phyloP scores from a whole-genome alignment of 495 filamentous ascomycete genomes.

The Penicillium coprophilum region DNA sequence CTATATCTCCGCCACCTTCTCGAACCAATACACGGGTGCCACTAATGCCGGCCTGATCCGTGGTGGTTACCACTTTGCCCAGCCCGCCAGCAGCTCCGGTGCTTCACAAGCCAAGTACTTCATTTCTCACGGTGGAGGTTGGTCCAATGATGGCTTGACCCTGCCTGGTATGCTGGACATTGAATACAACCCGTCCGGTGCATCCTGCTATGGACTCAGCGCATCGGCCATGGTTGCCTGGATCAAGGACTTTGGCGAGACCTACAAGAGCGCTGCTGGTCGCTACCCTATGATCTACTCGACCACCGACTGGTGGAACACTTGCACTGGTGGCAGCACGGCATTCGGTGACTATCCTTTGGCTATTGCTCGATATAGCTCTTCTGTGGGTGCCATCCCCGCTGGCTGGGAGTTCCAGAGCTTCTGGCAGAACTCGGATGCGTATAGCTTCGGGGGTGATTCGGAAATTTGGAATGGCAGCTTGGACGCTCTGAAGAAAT shows the following conservation, averaged over 20 bases:
- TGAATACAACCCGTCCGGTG: slow-evolving; percentile 50
- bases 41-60: slow-evolving; percentile 57
- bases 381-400: slow-evolving; percentile 51
- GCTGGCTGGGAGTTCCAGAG: slow-evolving; percentile 60
- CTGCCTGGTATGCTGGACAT: slow-evolving; percentile 69
- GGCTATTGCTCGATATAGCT: slow-evolving; percentile 56
- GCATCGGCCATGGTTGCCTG: slow-evolving; percentile 56
- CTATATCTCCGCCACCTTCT: slow-evolving; percentile 54
- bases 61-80: slow-evolving; percentile 66
- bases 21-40: slow-evolving; percentile 54
- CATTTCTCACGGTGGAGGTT: slow-evolving; percentile 60
- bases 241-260: slow-evolving; percentile 59
- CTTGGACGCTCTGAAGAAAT: slow-evolving; percentile 17
- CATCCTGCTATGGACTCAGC: slow-evolving; percentile 54
- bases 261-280: slow-evolving; percentile 51
- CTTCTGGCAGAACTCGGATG: slow-evolving; percentile 55
- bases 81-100: slow-evolving; percentile 49
- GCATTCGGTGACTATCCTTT: slow-evolving; percentile 57
- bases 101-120: slow-evolving; percentile 59
- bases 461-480: slow-evolving; percentile 32
- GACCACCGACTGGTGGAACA: slow-evolving; percentile 61
- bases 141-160: slow-evolving; percentile 60
- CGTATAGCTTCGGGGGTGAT: slow-evolving; percentile 32
- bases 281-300: slow-evolving; percentile 62
- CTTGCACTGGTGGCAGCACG: slow-evolving; percentile 57